Base-by-base conservation (phyloP, 805 yeast genomes). In the Hanseniaspora meyeri region DNA sequence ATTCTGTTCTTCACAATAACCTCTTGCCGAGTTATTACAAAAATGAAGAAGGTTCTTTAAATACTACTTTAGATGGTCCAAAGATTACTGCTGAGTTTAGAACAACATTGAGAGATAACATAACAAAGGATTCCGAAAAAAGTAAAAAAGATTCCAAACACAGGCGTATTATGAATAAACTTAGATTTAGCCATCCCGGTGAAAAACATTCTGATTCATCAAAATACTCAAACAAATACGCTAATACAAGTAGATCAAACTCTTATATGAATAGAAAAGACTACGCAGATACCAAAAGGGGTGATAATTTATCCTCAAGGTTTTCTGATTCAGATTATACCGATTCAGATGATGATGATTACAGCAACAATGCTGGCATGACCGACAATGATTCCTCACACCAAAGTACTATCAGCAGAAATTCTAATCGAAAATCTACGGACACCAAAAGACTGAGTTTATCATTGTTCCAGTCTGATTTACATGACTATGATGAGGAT, bases 41-140 rank as follows among this genome's bases (percentile, higher is more conserved):
- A 16, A 47, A 47, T 20, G 27, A 45, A 14, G 20, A 16, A 36
- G 45, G 34, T 14, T 71, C 68, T 54, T 75, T 59, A 72, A 68
- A 34, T n/a, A 34, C 12, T 29, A 29, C 12, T 43, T 31, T 34
- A 9, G 27, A 24, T 51, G 29, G 24, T n/a, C 12, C 49, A 4
- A 45, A 37, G 16, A 36, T 31, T 10, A 24, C 14, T 16, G 14
- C 36, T 27, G 37, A 34, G 10, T 43, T 51, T 10, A 32, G 34
- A 34, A 43, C 42, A 19, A 50, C 54, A 29, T 42, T 50, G 20
- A 50, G 54, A 42, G 48, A 34, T 16, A 45, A 50, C 17, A 16
- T 42, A 11, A 24, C 4, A 14, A 42, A 1, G n/a, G 24, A 24
- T 4, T 2, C 8, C 2, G 45, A 42, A 17, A 42, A 11, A 5